Base-by-base conservation (phyloP, 345 rosid species). In the Populus ilicifolia region DNA sequence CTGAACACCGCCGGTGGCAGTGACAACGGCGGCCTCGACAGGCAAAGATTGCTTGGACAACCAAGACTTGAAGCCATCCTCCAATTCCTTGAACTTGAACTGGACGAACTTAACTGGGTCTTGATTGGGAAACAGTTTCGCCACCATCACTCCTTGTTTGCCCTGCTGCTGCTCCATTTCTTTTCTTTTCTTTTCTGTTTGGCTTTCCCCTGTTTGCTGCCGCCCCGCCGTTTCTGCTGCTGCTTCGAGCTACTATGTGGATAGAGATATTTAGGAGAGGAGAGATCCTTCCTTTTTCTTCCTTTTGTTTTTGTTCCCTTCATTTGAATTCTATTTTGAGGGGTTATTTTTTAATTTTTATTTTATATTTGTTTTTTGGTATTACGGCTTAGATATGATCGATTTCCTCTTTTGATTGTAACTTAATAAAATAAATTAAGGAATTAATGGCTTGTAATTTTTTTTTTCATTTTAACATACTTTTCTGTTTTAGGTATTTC, bases 21-120 rank as follows among this genome's bases (percentile, higher is more conserved):
- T 86, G 61, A 89, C 97, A 20, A 94, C 83, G 65, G 91, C 91
- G 20, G 93, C 97, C 83, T 94, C 97, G 18, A 93, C 90, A 0
- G 94, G 83, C 73, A 91, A 73, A 48, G 92, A 81, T 86, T 94
- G 98, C 74, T 85, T 84, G 18, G 98, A 86, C 69, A 91, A 78
- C 98, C 98, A 94, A 2, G 85, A 68, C 84, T 84, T 88, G 88
- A 91, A 89, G 68, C 89, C 88, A 48, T 43, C 70, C 84, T 94
- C 95, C 8, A 90, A 8, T 80, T 91, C 90, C 78, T 89, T 93
- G 80, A 68, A 90, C 68, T 89, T 90, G 8, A 78, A 46, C 76
- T 93, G 92, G 48, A 91, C 41, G 65, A 81, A 85, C 71, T 87
- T 83, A 8, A 94, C 23, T 30, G 95, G 95, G 59, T 91, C 91